Base-by-base conservation (phyloP, 2,329 filamentous ascomycete genomes). In the Coniochaeta sp. region DNA sequence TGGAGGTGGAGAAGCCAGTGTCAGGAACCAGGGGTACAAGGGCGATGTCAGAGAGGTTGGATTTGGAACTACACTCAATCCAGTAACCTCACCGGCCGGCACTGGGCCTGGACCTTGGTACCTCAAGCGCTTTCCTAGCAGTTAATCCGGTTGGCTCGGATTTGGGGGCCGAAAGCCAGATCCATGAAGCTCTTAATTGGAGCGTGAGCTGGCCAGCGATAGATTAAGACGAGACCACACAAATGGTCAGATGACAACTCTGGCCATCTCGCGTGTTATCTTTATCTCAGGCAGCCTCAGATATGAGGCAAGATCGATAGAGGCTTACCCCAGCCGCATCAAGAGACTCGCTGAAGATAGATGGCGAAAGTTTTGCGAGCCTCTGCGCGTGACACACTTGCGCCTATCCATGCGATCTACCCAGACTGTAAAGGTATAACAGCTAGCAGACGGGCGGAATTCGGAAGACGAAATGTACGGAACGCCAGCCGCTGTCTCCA, bases 101-200 rank as follows among this genome's bases (percentile, higher is more conserved):
- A 52, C 12, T 31, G 24, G 16, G n/a, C 26, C 17, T 22, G 24
- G 22, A 28, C 24, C 52, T 54, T 54, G 33, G 38, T 17, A 2
- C 17, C 34, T 60, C 57, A 22, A n/a, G n/a, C n/a, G n/a, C n/a
- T n/a, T n/a, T 54, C 14, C 28, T 44, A 43, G n/a, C n/a, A 55
- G 59, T 55, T 52, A 58, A 61, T 61, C 59, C 59, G 59, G 47
- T 56, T 59, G 47, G 44, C 8, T 19, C 58, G 58, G 58, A n/a
- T 22, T 50, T 54, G 56, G 56, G 56, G 56, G 38, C 56, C 34
- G 56, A 26, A 44, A 7, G 56, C 19, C 58, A 50, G 6, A 36
- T 54, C 44, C 58, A 59, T 56, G 58, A 44, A 33, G 26, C 34
- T 38, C 33, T 56, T 59, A 33, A 59, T 59, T 59, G 58, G 44